Conservation (phyloP, 805 yeast species). For the Wilhelminamyces savonicus region DNA sequence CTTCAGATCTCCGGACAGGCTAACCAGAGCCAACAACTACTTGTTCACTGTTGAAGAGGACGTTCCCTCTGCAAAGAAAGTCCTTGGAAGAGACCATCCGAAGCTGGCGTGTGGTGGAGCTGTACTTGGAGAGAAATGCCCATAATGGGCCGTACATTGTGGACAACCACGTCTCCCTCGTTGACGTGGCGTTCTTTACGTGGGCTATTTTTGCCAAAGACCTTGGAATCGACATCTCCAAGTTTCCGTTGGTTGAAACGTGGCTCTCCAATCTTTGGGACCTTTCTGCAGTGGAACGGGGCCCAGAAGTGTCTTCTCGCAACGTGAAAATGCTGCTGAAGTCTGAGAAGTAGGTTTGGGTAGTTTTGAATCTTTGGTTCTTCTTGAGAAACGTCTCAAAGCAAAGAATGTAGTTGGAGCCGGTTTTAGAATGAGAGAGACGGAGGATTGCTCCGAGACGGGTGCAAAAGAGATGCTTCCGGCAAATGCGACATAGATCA, state of each 20-base stretch:
- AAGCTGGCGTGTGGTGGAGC: conserved; percentile 49
- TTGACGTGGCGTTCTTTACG: conserved; percentile 47
- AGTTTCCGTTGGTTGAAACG: conserved; percentile 33
- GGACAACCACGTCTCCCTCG: conserved; percentile 52
- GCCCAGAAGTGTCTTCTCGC: conserved; percentile 15
- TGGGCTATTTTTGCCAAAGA: conserved; percentile 29
- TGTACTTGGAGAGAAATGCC: conserved; percentile 39
- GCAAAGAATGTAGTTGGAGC: too few relatives aligned
- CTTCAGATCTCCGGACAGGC: conserved; percentile 55
- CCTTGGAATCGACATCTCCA: conserved; percentile 23
- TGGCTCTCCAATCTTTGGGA: conserved; percentile 33
- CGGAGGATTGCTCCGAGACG: too few relatives aligned
- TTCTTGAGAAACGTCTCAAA: too few relatives aligned
- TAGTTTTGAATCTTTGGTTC: too few relatives aligned
- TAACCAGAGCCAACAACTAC: conserved; percentile 52
- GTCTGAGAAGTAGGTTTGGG: too few relatives aligned
- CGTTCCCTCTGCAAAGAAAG: conserved; percentile 48
- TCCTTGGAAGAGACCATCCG: conserved; percentile 47
- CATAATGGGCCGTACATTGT: conserved; percentile 40
- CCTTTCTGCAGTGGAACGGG: conserved; percentile 28
- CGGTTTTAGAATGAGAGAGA: too few relatives aligned
- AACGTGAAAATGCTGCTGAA: too few relatives aligned
- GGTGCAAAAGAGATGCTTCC: too few relatives aligned
- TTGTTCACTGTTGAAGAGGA: conserved; percentile 39
- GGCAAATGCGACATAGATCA: too few relatives aligned